Evolutionary conservation across 805 yeast genomes (phyloP), one percentile per base, ranked within the genome.

Genomic region (Teunomyces panamensis): DNA sequence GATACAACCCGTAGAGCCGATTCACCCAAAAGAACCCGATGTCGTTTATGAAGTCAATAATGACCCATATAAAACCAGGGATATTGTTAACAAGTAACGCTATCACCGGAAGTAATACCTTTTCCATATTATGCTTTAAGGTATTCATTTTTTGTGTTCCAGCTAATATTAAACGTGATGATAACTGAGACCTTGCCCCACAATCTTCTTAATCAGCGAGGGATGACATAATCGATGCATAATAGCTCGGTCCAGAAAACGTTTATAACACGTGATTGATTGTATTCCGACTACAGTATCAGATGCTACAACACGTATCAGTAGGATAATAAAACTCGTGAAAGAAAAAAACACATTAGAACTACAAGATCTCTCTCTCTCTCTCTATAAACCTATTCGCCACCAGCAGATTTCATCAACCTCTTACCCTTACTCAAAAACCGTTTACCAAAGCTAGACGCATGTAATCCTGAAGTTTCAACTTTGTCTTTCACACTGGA

Each of bases 351-450:
- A 20, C 24, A 20, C 24, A 20, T 20, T 20, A 20, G 24, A 20
- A 20, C 24, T 4, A 20, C 24, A 30, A 2, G 7, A 30, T 3
- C 13, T 30, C 16, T 10, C 34, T 13, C 10, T 32, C 8, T 16
- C 13, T 32, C 34, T 32, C 17, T 32, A 13, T 13, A 32, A 13
- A 32, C 7, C 28, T 37, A 37, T 26, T 37, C 41, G 3, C 41
- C 41, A n/a, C 41, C 41, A 24, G 41, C 41, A n/a, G 41, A 37
- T 58, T 67, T 72, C 58, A 74, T 69, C 30, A 78, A 71, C 60
- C 80, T 81, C 59, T 75, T 79, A 46, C 86, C 81, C 46, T 80
- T 72, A 39, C 75, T 75, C 51, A 83, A 79, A 43, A 82, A 71
- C 17, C 79, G 77, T 57, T 80, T 79, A 2, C 81, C 81, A 43